Evolutionary conservation across 1,139 yeast species (phyloP), one percentile per base, ranked within the genome.

Genomic region (Kodamaea sp.): DNA sequence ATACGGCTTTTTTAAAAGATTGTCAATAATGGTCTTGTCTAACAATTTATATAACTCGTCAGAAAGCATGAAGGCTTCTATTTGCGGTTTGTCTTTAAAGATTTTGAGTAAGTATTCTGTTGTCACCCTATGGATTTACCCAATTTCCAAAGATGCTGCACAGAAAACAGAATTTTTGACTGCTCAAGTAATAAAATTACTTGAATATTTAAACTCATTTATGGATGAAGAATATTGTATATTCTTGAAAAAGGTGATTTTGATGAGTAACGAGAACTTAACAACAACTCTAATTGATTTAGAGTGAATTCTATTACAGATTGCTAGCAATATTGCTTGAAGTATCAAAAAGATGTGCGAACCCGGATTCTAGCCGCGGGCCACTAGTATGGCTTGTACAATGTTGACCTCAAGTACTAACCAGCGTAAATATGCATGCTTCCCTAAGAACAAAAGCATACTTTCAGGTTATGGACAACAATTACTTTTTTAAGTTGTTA

Each of bases 51-150:
- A 46, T 36, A 37, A 36, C 27, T 32, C 40, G 1, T 27, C 29
- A 24, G 34, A 34, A 23, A 15, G 22, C 3, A 30, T 35, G 10
- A 27, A 11, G n/a, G 26, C 34, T n/a, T 34, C 41, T 3, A 27
- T 40, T 5, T 50, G 59, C 38, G 65, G 63, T 1, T 32, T 58
- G 3, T 44, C 50, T 6, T 45, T 53, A 7, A 55, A 52, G 27
- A 40, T 35, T 10, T 48, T 45, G 29, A 22, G 41, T 1, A 31
- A 43, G 2, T 60, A 59, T 36, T 45, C 57, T 7, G 46, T 59
- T 2, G 36, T 57, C 4, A 49, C 61, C 1, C 23, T 58, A 9
- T 60, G 63, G 62, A 27, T 59, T 8, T 46, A 49, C 32, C 54
- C 57, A 7, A 24, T 32, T 6, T 20, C 27, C 12, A 31, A 23